phyloP scores from a whole-genome alignment of 768 basidiomycete species.

The Steccherinum ochraceum region DNA sequence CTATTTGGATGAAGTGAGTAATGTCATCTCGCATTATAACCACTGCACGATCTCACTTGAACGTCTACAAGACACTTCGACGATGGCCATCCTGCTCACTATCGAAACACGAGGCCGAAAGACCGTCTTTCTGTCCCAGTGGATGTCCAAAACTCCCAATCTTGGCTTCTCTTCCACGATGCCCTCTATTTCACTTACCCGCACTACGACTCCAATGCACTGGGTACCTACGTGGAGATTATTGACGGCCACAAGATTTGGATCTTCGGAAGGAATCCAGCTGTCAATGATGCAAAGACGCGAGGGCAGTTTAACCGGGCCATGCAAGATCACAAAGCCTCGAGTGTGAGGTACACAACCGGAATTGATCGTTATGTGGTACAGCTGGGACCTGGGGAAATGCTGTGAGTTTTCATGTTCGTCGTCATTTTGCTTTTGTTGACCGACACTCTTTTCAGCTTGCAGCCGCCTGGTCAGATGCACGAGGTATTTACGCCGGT shows the following conservation, averaged over 20 bases:
- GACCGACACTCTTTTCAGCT: neutral
- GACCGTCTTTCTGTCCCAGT: neutral
- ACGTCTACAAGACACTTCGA: neutral
- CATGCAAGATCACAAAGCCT: neutral
- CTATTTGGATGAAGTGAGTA: neutral
- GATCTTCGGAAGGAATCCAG: neutral
- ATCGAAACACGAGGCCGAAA: neutral
- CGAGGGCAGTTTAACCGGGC: neutral
- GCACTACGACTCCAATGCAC: neutral
- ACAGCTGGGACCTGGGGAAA: neutral
- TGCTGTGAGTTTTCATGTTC: neutral
- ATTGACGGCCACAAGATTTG: neutral
- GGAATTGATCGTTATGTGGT: neutral
- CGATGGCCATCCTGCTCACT: neutral
- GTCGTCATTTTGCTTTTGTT: neutral
- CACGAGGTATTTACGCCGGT: neutral
- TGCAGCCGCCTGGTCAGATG: neutral
- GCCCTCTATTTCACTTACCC: neutral
- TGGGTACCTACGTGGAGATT: neutral
- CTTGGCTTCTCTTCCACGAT: neutral
- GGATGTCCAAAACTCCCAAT: neutral
- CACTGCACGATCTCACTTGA: neutral
- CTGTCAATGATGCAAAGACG: neutral
- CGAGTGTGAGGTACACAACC: neutral
- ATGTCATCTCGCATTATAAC: neutral